Conservation (phyloP, 108 stramenopile genomes). For the Nitzschia inconspicua region DNA sequence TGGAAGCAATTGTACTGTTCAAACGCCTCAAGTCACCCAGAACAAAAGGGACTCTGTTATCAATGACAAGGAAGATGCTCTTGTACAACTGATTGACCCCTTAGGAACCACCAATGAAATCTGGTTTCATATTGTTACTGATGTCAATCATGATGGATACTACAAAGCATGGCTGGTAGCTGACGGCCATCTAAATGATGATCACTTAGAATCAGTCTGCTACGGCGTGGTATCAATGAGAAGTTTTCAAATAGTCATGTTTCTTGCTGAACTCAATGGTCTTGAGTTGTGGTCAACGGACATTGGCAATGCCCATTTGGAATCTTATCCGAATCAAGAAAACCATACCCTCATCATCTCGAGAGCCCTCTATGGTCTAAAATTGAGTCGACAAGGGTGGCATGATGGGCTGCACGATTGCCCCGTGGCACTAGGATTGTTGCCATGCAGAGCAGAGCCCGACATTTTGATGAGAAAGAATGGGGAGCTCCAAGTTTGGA, state of each 20-base stretch:
- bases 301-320: too few species aligned
- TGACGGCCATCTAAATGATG: slow-evolving; percentile 32
- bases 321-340: slow-evolving; percentile 22
- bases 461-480: slow-evolving; percentile 50
- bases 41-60: too few species aligned
- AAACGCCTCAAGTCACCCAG: too few species aligned
- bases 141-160: slow-evolving; percentile 32
- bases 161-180: slow-evolving; percentile 38
- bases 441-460: slow-evolving; percentile 27
- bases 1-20: too few species aligned
- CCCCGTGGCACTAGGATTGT: slow-evolving; percentile 16
- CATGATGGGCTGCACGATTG: slow-evolving; percentile 12
- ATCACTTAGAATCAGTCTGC: slow-evolving; percentile 16
- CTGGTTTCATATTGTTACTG: slow-evolving; percentile 29
- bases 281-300: slow-evolving; percentile 24
- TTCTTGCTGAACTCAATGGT: slow-evolving; percentile 29
- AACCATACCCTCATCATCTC: slow-evolving; percentile 27
- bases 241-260: slow-evolving; percentile 16
- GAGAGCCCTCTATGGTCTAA: slow-evolving; percentile 35
- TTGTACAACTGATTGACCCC: too few species aligned
- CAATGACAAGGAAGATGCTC: too few species aligned
- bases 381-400: neutral
- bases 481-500: slow-evolving; percentile 25
- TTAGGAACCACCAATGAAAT: too few species aligned
- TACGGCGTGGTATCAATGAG: slow-evolving; percentile 30